Evolutionary conservation across 805 yeast species (phyloP), one percentile per base, ranked within the genome.

Genomic region (Saturnispora hagleri): DNA sequence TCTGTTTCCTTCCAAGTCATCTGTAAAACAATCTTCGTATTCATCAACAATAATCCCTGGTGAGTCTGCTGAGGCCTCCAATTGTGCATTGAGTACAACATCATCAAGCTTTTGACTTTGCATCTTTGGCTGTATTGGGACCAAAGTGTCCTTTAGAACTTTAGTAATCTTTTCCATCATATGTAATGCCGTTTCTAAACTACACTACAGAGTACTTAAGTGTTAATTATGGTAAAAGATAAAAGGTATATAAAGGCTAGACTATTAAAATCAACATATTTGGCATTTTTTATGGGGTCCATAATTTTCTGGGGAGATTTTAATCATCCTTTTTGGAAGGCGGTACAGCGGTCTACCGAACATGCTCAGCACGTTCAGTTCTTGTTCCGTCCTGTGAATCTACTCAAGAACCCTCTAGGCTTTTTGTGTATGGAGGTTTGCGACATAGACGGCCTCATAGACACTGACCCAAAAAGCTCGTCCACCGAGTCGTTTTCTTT

Each of bases 131-230:
- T 55, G 51, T 10, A 57, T 47, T 3, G 61, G 60, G 5, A 58
- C 45, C 38, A 58, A 58, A 0, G 58, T 52, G 44, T 58, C 58
- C 40, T 57, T 58, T 1, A 44, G 42, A 3, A 50, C 33, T n/a
- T 12, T 27, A 15, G 45, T 31, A 6, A 44, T n/a, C 15, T n/a
- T 12, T 9, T 17, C 13, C 52, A 50, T 50, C 15, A 10, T 33
- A n/a, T 9, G 24, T 12, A 3, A 12, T 31, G 15, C 31, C 27
- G 15, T 36, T 5, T 1, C 9, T n/a, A 3, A 6, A 6, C n/a
- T 36, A n/a, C 13, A 36, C 20, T n/a, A n/a, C 8, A n/a, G 5
- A n/a, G 12, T 5, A 36, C 24, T 10, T 20, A 38, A 38, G 42
- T 10, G 13, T 12, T 20, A 22, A 27, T 18, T 15, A 40, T 28